phyloP scores from a whole-genome alignment of 345 rosid genomes.

The Rhodamnia rubescens region DNA sequence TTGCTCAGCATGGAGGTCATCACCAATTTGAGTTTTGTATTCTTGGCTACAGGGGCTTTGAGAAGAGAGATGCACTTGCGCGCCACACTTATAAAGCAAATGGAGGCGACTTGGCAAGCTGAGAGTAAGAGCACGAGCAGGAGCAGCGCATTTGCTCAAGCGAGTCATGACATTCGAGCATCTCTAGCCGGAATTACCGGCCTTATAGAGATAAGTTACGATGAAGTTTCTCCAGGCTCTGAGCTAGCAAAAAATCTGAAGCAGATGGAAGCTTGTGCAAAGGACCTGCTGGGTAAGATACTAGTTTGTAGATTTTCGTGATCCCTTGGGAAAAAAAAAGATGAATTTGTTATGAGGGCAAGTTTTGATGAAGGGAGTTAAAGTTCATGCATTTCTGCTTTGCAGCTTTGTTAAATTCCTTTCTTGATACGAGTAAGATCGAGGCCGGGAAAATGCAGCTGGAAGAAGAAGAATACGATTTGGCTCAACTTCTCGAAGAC shows the following conservation, averaged over 20 bases:
- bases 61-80: background rate
- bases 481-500: conserved; percentile 45
- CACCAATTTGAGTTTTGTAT: background rate
- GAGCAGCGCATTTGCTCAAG: conserved; percentile 56
- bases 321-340: background rate
- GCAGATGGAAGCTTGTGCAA: conserved; percentile 34
- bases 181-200: conserved; percentile 53
- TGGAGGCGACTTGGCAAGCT: conserved; percentile 73
- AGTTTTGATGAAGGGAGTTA: background rate
- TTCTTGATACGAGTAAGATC: conserved; percentile 70
- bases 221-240: conserved; percentile 26
- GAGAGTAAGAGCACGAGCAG: conserved; percentile 67
- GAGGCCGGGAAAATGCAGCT: conserved; percentile 77
- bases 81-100: conserved; percentile 40
- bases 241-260: conserved; percentile 27
- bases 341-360: background rate
- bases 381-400: background rate
- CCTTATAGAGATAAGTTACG: conserved; percentile 30
- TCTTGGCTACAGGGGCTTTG: background rate
- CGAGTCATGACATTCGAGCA: conserved; percentile 73
- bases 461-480: conserved; percentile 54
- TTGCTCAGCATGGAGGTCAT: background rate
- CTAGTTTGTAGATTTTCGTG: background rate
- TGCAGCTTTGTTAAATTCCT: conserved; percentile 49
- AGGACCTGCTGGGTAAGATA: conserved; percentile 46